phyloP scores from a whole-genome alignment of 768 basidiomycete genomes.

The Macrolepiota fuliginosa region DNA sequence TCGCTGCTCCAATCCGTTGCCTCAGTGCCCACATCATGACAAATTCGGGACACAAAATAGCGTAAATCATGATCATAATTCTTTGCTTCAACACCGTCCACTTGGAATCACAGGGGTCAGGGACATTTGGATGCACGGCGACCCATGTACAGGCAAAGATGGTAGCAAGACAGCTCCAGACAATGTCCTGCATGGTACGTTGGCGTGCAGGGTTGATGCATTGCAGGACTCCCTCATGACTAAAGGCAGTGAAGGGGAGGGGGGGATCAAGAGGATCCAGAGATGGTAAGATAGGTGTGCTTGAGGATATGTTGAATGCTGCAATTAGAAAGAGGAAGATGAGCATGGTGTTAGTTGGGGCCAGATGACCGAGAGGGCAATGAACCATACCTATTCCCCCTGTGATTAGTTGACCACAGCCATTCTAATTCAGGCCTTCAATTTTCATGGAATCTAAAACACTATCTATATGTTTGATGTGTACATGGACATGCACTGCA shows the following conservation, averaged over 20 bases:
- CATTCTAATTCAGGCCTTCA: no score
- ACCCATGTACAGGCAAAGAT: neutral
- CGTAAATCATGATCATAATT: neutral
- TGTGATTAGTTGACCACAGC: no score
- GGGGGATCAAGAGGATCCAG: neutral
- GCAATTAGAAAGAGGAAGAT: neutral
- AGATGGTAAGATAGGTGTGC: neutral
- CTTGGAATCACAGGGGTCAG: neutral
- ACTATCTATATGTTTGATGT: no score
- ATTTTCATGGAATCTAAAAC: no score
- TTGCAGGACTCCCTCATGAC: neutral
- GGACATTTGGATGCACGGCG: neutral
- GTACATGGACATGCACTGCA: no score
- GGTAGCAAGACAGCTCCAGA: conserved; percentile 4
- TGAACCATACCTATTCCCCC: no score
- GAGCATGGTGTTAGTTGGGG: neutral
- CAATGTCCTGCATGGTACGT: neutral
- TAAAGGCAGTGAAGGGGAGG: neutral
- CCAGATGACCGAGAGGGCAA: no score
- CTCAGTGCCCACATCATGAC: neutral
- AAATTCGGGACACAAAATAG: neutral
- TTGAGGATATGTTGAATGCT: neutral
- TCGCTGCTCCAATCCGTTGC: neutral
- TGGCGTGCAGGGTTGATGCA: neutral
- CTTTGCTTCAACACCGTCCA: neutral